Conservation (phyloP, 768 basidiomycete genomes). For the Calocybe cyanea region DNA sequence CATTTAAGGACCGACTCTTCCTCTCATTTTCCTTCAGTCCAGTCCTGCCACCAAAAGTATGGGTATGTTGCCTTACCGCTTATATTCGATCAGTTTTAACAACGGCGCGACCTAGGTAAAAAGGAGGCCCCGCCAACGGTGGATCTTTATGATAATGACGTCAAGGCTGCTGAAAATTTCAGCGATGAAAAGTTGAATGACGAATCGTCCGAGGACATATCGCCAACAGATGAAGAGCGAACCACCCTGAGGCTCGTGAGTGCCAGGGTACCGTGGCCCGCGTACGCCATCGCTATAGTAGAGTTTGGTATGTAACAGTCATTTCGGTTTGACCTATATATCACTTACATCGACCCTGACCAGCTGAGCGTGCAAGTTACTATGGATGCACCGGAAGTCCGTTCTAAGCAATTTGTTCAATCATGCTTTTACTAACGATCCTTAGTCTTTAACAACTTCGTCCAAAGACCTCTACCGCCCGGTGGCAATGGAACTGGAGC, state of each 20-base stretch:
- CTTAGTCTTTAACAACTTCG: conserved; percentile 24
- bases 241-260: conserved; percentile 13
- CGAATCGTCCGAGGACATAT: neutral
- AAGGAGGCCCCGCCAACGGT: neutral
- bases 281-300: conserved; percentile 13
- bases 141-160: neutral
- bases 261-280: conserved; percentile 14
- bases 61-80: too few species aligned
- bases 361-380: conserved; percentile 17
- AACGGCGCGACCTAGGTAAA: neutral
- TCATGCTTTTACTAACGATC: neutral
- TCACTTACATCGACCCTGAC: neutral
- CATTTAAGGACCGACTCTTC: too few species aligned
- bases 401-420: neutral
- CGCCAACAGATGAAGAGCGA: conserved; percentile 13
- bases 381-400: conserved; percentile 15
- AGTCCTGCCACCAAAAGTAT: too few species aligned
- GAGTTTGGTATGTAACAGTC: conserved; percentile 12
- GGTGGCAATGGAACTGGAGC: conserved; percentile 27
- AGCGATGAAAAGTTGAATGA: neutral
- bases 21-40: too few species aligned
- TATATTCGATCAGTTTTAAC: too few species aligned
- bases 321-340: neutral
- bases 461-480: conserved; percentile 22
- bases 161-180: neutral